These are phyloP conservation scores for Craspedostauros australis DNA, from an alignment of 108 stramenopile genomes.

Conservation along the genomic window DNA sequence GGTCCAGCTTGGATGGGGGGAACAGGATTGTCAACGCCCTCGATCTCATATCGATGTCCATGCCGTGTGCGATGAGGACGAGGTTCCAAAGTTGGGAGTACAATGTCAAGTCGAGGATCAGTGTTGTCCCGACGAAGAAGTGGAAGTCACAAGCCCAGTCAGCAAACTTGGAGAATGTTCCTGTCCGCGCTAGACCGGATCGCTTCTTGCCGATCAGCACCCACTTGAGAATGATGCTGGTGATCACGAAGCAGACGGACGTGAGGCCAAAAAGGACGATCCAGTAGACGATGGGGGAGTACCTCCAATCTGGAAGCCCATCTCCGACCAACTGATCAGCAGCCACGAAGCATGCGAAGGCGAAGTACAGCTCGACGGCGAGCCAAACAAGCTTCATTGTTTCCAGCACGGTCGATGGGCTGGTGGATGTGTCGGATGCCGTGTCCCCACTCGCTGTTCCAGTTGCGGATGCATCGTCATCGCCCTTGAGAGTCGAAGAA, in stretches of 20 bases:
- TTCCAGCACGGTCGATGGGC: not conserved
- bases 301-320: conserved; percentile 5
- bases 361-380: conserved; percentile 3
- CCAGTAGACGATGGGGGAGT: not conserved
- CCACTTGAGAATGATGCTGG: conserved; percentile 6
- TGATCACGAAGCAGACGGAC: not conserved
- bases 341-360: not conserved
- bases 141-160: conserved; percentile 6
- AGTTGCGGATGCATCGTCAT: too few relatives aligned
- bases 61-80: not conserved
- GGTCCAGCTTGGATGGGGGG: conserved; percentile 5
- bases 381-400: conserved; percentile 2
- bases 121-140: not conserved
- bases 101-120: not conserved
- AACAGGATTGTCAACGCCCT: not conserved
- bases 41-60: conserved; percentile 3
- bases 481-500: too few relatives aligned
- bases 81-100: conserved; percentile 3
- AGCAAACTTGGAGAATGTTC: too few relatives aligned
- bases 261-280: not conserved
- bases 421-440: not conserved
- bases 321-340: not conserved
- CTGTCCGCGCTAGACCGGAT: too few relatives aligned
- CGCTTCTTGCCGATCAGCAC: not conserved
- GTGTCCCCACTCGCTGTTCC: not conserved